Evolutionary conservation across 2,329 filamentous ascomycete genomes (phyloP).

Genomic region (Aspergillus costaricaensis): DNA sequence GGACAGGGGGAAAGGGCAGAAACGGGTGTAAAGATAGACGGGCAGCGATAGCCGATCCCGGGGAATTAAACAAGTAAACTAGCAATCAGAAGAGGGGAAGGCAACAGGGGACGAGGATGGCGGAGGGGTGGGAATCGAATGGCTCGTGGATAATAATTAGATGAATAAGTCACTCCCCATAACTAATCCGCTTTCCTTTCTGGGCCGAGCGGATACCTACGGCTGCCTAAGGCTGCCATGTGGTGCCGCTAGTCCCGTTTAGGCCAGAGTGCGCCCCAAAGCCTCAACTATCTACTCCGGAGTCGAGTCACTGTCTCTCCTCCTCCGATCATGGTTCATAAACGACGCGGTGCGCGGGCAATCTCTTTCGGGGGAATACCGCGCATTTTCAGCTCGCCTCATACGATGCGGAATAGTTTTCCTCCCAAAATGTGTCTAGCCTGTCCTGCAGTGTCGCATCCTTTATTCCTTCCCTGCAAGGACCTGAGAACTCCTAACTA

Average conservation of each 20-base stretch:
- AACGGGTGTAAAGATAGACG: not conserved
- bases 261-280: not conserved
- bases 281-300: not conserved
- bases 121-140: conserved; percentile 6
- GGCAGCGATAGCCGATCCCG: not conserved
- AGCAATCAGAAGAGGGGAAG: not conserved
- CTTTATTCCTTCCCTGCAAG: conserved; percentile 5
- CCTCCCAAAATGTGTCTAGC: not conserved
- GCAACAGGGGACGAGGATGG: conserved; percentile 5
- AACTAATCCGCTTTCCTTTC: conserved; percentile 7
- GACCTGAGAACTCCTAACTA: not conserved
- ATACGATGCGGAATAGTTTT: not conserved
- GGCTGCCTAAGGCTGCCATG: not conserved
- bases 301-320: not conserved
- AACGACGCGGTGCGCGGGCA: not conserved
- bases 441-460: not conserved
- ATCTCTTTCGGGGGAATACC: not conserved
- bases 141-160: conserved; percentile 8
- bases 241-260: not conserved
- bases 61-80: not conserved
- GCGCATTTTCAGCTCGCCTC: not conserved
- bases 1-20: not conserved
- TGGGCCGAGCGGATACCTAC: conserved; percentile 1
- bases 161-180: conserved; percentile 7
- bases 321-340: not conserved